phyloP scores from a whole-genome alignment of 179 eudicot genomes.

The Drosera spatulata region DNA sequence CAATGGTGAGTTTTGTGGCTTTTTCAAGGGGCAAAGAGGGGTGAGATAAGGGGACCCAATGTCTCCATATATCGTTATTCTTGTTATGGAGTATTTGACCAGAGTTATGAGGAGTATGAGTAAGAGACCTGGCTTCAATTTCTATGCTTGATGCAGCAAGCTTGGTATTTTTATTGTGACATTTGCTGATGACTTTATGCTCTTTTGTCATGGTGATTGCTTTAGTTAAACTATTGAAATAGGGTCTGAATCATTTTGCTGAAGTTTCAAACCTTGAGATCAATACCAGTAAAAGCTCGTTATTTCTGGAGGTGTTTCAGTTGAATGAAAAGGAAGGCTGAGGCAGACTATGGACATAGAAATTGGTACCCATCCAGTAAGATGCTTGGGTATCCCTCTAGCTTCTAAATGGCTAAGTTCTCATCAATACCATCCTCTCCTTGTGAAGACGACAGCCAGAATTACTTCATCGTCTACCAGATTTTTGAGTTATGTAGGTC shows the following conservation, averaged over 20 bases:
- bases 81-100: background rate
- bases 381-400: too few species aligned
- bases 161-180: background rate
- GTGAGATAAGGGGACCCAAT: background rate
- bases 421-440: background rate
- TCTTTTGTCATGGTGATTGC: too few species aligned
- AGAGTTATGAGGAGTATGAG: background rate
- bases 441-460: background rate
- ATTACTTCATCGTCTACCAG: background rate
- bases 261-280: too few species aligned
- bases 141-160: background rate
- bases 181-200: too few species aligned
- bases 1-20: background rate
- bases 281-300: too few species aligned
- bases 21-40: background rate
- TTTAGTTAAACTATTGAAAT: too few species aligned
- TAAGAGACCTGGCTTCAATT: background rate
- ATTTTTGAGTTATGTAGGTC: background rate
- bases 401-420: too few species aligned
- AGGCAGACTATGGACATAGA: too few species aligned
- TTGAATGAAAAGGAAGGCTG: too few species aligned
- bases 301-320: too few species aligned
- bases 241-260: too few species aligned
- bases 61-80: background rate
- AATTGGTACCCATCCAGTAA: too few species aligned